Base-by-base conservation (phyloP, 345 rosid species). In the Turritis glabra region DNA sequence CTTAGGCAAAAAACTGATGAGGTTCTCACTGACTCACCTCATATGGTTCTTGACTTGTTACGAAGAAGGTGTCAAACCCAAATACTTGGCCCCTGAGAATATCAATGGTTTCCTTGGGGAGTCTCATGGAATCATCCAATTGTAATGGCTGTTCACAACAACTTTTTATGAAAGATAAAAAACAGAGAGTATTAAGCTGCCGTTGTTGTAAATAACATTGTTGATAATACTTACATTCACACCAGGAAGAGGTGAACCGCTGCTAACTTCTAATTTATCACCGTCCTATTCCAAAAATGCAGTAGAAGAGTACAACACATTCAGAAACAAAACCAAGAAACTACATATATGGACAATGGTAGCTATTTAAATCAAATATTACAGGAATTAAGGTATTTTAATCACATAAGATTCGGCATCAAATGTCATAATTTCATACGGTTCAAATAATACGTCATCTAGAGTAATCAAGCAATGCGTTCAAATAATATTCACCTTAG, bases 161-260 rank as follows among this genome's bases (percentile, higher is more conserved):
- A 64, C 66, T 72, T 72, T 67, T 61, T 27, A 68, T 56, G 38
- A 53, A 54, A 40, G 58, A 64, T 47, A 41, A 72, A 32, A 55
- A 69, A 41, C 17, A 74, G 48, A 78, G 33, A 25, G 35, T 69
- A 75, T 40, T 33, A 75, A 78, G 67, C 17, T 18, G 33, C 12
- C 35, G 3, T 0, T 1, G 3, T 25, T 23, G 18, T 23, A 43
- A 14, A 21, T 56, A 38, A 51, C 5, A 56, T 60, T 53, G 77
- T 56, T 18, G 40, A 51, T 72, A 66, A 81, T 79, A 70, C 82
- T 87, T 84, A 94, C 98, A 90, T 91, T 94, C 89, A 94, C 82
- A 79, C 98, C 97, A 74, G 98, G 98, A 66, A 94, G 86, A 75
- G 98, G 98, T 43, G 95, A 91, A 38, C 98, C 98, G 13, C 83